phyloP scores from a whole-genome alignment of 176 grass and related monocot species.

The Hordeum vulgare region MorexV3_pseudomolecules_assembly NC_058519.1:626892565-626893064 shows the following conservation, averaged over 20 bases:
- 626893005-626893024: neutral
- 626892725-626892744: conserved; percentile 19
- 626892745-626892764: conserved; percentile 15
- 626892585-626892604: neutral
- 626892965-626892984: neutral
- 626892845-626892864: conserved; percentile 20
- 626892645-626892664: neutral
- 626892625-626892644: neutral
- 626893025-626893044: neutral
- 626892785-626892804: conserved; percentile 5
- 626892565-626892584: neutral
- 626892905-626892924: conserved; percentile 27
- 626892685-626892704: conserved; percentile 33
- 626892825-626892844: neutral
- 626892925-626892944: conserved; percentile 3
- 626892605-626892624: neutral
- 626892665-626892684: neutral
- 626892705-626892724: conserved; percentile 14
- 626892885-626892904: conserved; percentile 19
- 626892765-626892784: neutral
- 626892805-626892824: neutral
- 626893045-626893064: neutral
- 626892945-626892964: conserved; percentile 21
- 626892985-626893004: neutral
- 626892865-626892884: neutral